Base-by-base conservation (phyloP, 768 basidiomycete species). In the Gloeophyllum trabeum region DNA sequence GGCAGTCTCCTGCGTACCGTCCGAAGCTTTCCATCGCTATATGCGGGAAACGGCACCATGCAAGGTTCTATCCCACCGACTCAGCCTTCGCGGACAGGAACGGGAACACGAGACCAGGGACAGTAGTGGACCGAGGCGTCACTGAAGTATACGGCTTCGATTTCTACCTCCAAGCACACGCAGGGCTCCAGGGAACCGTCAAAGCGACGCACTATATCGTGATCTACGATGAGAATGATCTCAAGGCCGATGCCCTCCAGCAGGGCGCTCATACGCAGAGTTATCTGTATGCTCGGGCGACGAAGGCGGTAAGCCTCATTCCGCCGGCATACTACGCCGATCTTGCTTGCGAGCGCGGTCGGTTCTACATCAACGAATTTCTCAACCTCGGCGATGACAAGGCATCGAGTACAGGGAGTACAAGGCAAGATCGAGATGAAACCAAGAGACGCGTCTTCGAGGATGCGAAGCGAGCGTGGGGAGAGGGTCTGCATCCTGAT, bases 281-380 rank as follows among this genome's bases (percentile, higher is more conserved):
- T 50, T 89, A 88, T 52, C 64, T 85, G 12, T 92, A 85, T 49
- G 86, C 81, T 1, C 73, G 88, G 3, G 86, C 87, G 1, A 92
- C 86, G 3, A 81, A 84, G 51, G 81, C 86, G 0, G 89, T 92
- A 23, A 86, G 82, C 53, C 63, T 90, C 19, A 69, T 88, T 7
- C 85, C 87, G 0, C 71, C 85, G 0, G 85, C 85, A 0, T 86
- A 86, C 53, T 87, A 86, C 50, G 81, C 84, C 5, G 85, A 89
- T 59, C 59, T 89, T 40, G 87, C 84, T 1, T 88, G 85, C 55
- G 86, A 90, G 59, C 66, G 87, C 6, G 87, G 81, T 0, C 61
- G 86, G 26, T 81, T 69, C 53, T 90, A 87, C 52, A 49, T 90
- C 30, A 83, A 87, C 46, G 76, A 80, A 1, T 78, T 86, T 40